Base-by-base conservation (phyloP, 352 stramenopile species). In the Globisporangium splendens region DNA sequence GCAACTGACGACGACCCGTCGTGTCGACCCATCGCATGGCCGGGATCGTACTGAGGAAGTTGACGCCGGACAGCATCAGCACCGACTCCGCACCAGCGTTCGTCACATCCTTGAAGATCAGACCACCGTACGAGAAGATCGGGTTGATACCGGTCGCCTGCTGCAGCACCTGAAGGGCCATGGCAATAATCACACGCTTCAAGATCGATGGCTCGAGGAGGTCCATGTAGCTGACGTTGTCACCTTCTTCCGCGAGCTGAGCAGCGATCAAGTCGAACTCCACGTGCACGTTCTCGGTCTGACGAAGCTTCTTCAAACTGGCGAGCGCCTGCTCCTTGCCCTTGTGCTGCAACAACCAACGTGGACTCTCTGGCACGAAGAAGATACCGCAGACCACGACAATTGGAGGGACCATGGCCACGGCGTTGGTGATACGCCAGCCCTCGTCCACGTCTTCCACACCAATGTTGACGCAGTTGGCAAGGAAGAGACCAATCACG, bases 341-440 rank as follows among this genome's bases (percentile, higher is more conserved):
- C 56, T 73, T 75, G 33, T 75, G 48, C 56, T 70, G 62, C 51
- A 75, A 77, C n/a, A 65, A 66, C 60, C 63, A 82, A 42, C 69
- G 67, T 55, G 72, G 72, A 18, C 56, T 70, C 46, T 82, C 72
- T 8, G 62, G 20, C 66, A 31, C 46, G 75, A 48, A 14, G n/a
- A n/a, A n/a, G n/a, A n/a, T n/a, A n/a, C n/a, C n/a, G n/a, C n/a
- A n/a, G n/a, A n/a, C n/a, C n/a, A 82, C 73, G 21, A 79, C 69
- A 4, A 46, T 43, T 5, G 68, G 61, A 15, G 68, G 50, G 2
- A 61, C 56, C 55, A 77, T 73, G 15, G 68, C 66, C 7, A 73
- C 59, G 18, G 59, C 61, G 52, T 77, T 77, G 54, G 69, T 73
- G 17, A 56, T 72, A 48, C 65, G 65, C 69, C 69, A 77, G 17